Base-by-base conservation (phyloP, 768 basidiomycete species). In the Lyophyllum atratum region DNA sequence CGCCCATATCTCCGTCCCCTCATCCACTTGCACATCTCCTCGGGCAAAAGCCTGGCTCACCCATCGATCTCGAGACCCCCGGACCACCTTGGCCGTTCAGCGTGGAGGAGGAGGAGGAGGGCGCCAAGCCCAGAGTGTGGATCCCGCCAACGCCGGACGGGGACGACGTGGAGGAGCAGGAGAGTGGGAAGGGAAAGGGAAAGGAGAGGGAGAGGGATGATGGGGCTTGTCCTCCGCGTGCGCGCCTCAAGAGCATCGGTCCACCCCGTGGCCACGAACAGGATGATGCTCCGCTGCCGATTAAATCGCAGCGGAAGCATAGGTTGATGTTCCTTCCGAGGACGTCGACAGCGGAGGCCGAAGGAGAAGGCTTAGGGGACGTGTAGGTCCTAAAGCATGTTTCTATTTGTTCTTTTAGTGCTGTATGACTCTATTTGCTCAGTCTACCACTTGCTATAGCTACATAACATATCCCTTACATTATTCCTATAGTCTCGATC, bases 231-330 rank as follows among this genome's bases (percentile, higher is more conserved):
- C 47, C 45, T 21, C 52, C 43, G 17, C 43, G 33, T 2, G 12
- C 34, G 11, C 25, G 37, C 14, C 34, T 22, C 26, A 22, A 31
- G 4, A 49, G 34, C 22, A 51, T 33, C 31, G 42, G 26, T 19
- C 39, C 42, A 21, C 50, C 50, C 10, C 44, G 45, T 14, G 19
- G 26, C 22, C 46, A 53, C 34, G 44, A 43, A 19, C 45, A 47
- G 40, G 39, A 43, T 33, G 61, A 53, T 21, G 14, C 49, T 14
- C 61, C 61, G 22, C 58, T 62, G 3, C 61, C 61, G 8, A 54
- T 62, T 12, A 62, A 62, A 14, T 56, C 58, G 1, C 61, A 62
- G 40, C 46, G 61, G 10, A 62, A 62, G 22, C 52, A 59, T 25
- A 49, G 52, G 14, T 50, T 56, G 52, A 46, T 59, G 48, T 55